Evolutionary conservation across 2,329 filamentous ascomycete genomes (phyloP).

Genomic region (Chlorencoelia australis): DNA sequence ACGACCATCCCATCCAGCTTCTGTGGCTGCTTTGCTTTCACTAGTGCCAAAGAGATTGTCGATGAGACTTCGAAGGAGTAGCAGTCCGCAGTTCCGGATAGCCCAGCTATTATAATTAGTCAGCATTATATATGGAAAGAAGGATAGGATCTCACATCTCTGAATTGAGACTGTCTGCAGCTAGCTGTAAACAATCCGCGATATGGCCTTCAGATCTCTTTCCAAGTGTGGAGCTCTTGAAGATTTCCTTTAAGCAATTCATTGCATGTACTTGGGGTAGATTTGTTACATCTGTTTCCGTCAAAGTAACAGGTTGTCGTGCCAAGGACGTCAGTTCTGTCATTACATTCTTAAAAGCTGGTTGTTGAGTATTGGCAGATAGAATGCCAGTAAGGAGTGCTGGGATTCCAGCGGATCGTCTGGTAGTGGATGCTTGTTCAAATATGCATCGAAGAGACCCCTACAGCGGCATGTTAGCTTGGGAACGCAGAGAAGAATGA

Average conservation of each 20-base stretch:
- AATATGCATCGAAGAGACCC: constrained; percentile 61
- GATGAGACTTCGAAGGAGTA: constrained; percentile 79
- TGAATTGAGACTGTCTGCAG: constrained; percentile 68
- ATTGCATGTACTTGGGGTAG: constrained; percentile 89
- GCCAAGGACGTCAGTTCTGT: constrained; percentile 51
- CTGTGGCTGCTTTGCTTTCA: constrained; percentile 55
- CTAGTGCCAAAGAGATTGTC: constrained; percentile 68
- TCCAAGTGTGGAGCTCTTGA: constrained; percentile 70
- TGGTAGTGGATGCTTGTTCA: constrained; percentile 69
- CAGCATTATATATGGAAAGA: constrained; percentile 1
- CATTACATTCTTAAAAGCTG: constrained; percentile 57
- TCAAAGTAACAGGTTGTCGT: constrained; percentile 39
- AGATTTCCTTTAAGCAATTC: constrained; percentile 87
- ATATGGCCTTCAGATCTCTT: constrained; percentile 65
- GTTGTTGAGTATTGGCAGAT: constrained; percentile 48
- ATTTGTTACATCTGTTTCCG: constrained; percentile 48
- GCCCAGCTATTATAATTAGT: constrained; percentile 55
- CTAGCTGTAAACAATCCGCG: constrained; percentile 65
- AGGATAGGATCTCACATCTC: constrained; percentile 47
- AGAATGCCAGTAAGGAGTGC: constrained; percentile 77
- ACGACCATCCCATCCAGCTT: constrained; percentile 52
- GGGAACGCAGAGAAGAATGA: constrained; percentile 4
- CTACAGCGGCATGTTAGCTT: constrained; percentile 28
- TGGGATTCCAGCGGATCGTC: constrained; percentile 85
- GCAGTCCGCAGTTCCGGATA: constrained; percentile 84